A percentile compares a stretch with the other conserved stretches of the same genome.
Conservation (phyloP, 2,329 filamentous ascomycete genomes). For the Fusarium nelsonii region DNA sequence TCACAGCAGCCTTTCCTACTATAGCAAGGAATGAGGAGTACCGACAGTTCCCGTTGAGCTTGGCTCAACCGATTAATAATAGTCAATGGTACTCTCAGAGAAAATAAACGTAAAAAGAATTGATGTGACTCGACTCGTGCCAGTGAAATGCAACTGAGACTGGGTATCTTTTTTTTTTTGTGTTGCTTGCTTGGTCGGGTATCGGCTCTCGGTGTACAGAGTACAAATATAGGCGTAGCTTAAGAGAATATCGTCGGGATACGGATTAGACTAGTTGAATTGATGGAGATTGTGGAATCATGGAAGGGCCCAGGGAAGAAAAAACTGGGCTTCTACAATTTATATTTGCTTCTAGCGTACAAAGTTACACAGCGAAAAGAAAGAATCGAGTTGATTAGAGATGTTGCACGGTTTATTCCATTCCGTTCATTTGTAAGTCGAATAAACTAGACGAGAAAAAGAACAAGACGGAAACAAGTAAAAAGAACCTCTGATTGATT, state of each 20-base stretch:
- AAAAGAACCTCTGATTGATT: background rate
- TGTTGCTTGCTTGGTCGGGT: slow-evolving; percentile 24
- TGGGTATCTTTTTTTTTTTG: slow-evolving; percentile 13
- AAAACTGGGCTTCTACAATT: slow-evolving; percentile 32
- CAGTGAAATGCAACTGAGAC: slow-evolving; percentile 11
- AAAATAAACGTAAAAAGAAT: slow-evolving; percentile 40
- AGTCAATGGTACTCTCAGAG: background rate
- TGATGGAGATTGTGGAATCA: slow-evolving; percentile 32
- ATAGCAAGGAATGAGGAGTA: slow-evolving; percentile 27
- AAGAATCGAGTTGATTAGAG: slow-evolving; percentile 10
- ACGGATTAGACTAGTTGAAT: slow-evolving; percentile 21
- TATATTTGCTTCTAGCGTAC: slow-evolving; percentile 22
- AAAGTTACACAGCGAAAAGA: slow-evolving; percentile 17
- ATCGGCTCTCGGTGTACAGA: slow-evolving; percentile 43
- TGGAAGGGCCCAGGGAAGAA: slow-evolving; percentile 28
- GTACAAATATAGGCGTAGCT: slow-evolving; percentile 16
- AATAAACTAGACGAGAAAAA: slow-evolving; percentile 2
- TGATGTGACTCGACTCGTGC: slow-evolving; percentile 31
- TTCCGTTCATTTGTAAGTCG: slow-evolving; percentile 38
- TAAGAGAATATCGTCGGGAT: slow-evolving; percentile 18
- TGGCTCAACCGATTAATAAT: slow-evolving; percentile 7
- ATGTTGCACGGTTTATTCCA: slow-evolving; percentile 10
- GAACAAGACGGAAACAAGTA: background rate
- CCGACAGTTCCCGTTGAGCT: slow-evolving; percentile 6
- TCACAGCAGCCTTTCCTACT: slow-evolving; percentile 37